A percentile compares a stretch with the other conserved stretches of the same genome.
These are phyloP conservation scores for Laburnicola sp. DNA, from an alignment of 2,329 filamentous ascomycete species.

Conservation along the genomic window DNA sequence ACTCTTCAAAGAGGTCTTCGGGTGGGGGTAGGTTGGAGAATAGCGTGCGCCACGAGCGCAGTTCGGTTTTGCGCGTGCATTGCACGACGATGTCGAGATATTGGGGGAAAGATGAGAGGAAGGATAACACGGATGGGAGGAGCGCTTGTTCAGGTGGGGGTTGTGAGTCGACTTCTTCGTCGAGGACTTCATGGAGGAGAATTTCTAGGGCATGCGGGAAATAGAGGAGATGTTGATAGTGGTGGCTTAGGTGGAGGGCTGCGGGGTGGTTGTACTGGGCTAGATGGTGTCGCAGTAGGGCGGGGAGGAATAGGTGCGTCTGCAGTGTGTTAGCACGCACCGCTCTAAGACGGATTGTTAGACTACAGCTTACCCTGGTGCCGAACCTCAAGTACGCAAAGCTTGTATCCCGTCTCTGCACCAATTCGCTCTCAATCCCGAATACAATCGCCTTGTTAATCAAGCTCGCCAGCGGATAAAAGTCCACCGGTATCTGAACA, in stretches of 20 bases:
- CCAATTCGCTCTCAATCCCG: conserved; percentile 86
- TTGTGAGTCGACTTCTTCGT: conserved; percentile 84
- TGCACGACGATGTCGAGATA: conserved; percentile 96
- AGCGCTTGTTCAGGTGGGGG: conserved; percentile 53
- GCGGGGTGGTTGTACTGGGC: conserved; percentile 74
- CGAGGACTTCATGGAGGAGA: conserved; percentile 86
- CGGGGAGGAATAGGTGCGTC: conserved; percentile 92
- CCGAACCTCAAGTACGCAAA: conserved; percentile 89
- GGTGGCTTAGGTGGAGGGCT: conserved; percentile 78
- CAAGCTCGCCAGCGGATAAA: conserved; percentile 87
- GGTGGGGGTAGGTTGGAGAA: conserved; percentile 90
- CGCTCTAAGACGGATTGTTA: conserved; percentile 1
- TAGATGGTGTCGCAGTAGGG: conserved; percentile 79
- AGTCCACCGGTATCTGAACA: conserved; percentile 83
- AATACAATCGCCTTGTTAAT: conserved; percentile 88
- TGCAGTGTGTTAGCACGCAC: conserved; percentile 47
- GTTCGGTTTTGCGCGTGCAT: conserved; percentile 95
- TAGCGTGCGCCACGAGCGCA: conserved; percentile 90
- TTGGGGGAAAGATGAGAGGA: conserved; percentile 63
- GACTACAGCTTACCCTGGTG: conserved; percentile 68
- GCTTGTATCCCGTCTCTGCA: conserved; percentile 87
- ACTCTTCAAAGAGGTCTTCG: conserved; percentile 90
- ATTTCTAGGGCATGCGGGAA: conserved; percentile 93
- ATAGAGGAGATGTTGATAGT: conserved; percentile 86
- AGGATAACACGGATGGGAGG: conserved; percentile 56